Evolutionary conservation across 2,329 filamentous ascomycete species (phyloP), one percentile per base, ranked within the genome.

Genomic region (Xylariaceae sp.): DNA sequence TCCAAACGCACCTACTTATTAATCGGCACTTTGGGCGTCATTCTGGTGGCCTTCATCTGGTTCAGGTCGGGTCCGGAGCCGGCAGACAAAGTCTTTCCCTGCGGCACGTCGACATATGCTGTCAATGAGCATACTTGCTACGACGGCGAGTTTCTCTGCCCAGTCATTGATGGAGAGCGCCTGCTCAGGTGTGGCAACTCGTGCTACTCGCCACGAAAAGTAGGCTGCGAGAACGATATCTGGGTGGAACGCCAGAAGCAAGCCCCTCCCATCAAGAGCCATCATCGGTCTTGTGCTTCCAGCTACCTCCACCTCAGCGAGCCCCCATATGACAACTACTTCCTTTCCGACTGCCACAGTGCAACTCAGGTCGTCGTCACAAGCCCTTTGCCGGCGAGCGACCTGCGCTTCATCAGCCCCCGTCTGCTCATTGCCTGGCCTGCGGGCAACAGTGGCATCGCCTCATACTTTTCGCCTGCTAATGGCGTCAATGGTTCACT

Each of bases 371-470:
- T 76, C 0, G 68, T 82, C 1, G 58, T 81, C 1, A 80, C 75
- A 0, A 77, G 64, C 38, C 76, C 77, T 11, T 52, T 68, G 0
- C 46, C 62, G 2, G 61, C 66, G 12, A 76, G 68, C 36, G 65
- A 78, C 43, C 55, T 77, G 2, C 65, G 59, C 1, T 58, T 75
- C 21, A 72, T 78, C 38, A 61, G 65, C 0, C 75, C 76, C 7
- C 63, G 77, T n/a, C 53, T 82, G 15, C 60, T 78, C 9, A 54
- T 52, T 40, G 77, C 77, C 7, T 82, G 76, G 76, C 76, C 78
- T 6, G 72, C 75, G 7, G 77, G 77, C 2, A 77, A 81, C 45
- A 80, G 75, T 33, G 77, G 77, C 1, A 60, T 71, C 17, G 67
- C 67, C 4, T 59, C 67, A 0, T 77, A 70, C 44, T 81, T 81